Evolutionary conservation across 768 basidiomycete genomes (phyloP).

Genomic region (Leccinum uliginosum): DNA sequence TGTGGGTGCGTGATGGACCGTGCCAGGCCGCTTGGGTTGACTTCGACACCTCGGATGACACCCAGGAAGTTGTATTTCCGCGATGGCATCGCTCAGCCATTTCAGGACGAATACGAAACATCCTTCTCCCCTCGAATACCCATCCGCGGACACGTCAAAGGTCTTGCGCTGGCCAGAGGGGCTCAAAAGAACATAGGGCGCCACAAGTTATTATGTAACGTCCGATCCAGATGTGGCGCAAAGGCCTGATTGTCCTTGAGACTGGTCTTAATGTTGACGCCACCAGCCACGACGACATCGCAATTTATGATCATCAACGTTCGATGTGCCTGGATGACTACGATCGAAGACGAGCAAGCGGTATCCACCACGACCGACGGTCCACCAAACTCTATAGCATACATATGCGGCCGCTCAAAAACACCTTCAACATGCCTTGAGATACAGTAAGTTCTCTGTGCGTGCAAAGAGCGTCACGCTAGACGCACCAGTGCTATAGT

Average conservation of each 20-base stretch:
- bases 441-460: background rate
- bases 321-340: constrained; percentile 65
- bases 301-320: constrained; percentile 63
- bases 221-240: no score
- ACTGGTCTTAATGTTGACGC: constrained; percentile 67
- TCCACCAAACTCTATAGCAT: constrained; percentile 62
- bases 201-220: constrained; percentile 1
- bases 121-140: constrained; percentile 69
- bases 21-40: constrained; percentile 66
- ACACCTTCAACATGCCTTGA: constrained; percentile 60
- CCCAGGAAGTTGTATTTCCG: constrained; percentile 65
- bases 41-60: constrained; percentile 63
- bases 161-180: constrained; percentile 64
- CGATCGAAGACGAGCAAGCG: constrained; percentile 67
- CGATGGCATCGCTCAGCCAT: constrained; percentile 59
- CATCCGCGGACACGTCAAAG: constrained; percentile 69
- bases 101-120: constrained; percentile 70
- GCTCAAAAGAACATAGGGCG: constrained; percentile 63
- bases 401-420: constrained; percentile 67
- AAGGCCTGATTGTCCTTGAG: constrained; percentile 42
- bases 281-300: constrained; percentile 63
- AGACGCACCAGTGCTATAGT: constrained; percentile 60
- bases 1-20: constrained; percentile 74
- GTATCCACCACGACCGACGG: constrained; percentile 75
- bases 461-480: background rate